Evolutionary conservation across 345 rosid species (phyloP).

Genomic region (Eucalyptus coolabah): DNA sequence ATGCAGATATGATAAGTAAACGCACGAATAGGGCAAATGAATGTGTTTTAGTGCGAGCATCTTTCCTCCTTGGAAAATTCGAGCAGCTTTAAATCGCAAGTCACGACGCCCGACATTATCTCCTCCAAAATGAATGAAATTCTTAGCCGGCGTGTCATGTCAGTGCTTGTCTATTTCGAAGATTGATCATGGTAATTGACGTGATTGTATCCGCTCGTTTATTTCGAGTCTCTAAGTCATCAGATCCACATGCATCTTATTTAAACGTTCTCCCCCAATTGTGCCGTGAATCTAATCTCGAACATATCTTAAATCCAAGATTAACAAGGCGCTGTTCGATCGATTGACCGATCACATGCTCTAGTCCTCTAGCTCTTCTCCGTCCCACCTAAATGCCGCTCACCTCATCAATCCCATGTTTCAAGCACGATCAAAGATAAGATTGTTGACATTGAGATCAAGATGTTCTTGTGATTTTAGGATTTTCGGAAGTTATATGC

Average conservation of each 20-base stretch:
- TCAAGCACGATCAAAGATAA: neutral
- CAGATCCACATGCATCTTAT: neutral
- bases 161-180: neutral
- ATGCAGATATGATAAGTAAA: neutral
- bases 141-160: neutral
- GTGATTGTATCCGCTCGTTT: neutral
- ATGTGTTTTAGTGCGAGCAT: neutral
- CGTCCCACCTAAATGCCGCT: neutral
- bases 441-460: neutral
- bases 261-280: neutral
- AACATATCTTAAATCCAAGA: neutral
- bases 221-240: neutral
- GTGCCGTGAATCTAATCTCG: neutral
- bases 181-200: neutral
- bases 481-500: neutral
- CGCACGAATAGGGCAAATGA: neutral
- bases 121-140: neutral
- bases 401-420: neutral
- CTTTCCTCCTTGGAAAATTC: neutral
- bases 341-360: neutral
- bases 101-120: neutral
- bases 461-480: neutral
- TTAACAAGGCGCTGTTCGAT: neutral
- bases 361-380: neutral
- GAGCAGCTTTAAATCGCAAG: neutral